A percentile compares a stretch with the other conserved stretches of the same genome.
Evolutionary conservation across 1,139 yeast species (phyloP).

Genomic region (Nakaseomyces glabratus): DNA sequence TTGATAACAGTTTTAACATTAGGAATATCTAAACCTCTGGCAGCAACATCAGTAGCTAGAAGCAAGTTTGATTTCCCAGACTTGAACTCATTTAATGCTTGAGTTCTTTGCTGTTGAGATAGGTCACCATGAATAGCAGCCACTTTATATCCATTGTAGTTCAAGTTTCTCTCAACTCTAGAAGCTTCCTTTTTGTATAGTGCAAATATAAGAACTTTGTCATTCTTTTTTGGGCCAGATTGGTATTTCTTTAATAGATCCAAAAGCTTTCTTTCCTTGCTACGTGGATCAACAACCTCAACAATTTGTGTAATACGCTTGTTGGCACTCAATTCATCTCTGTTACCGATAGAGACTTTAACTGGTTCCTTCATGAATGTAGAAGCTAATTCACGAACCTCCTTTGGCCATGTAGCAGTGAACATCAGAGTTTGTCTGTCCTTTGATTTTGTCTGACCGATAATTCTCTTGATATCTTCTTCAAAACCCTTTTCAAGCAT

Average conservation of each 20-base stretch:
- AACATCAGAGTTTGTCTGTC: constrained; percentile 95
- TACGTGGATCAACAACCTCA: constrained; percentile 79
- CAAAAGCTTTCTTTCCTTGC: constrained; percentile 69
- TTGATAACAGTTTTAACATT: constrained; percentile 94
- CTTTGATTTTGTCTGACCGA: constrained; percentile 78
- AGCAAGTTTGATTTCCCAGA: constrained; percentile 65
- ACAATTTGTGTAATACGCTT: constrained; percentile 88
- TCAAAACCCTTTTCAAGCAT: constrained; percentile 97
- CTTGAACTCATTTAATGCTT: constrained; percentile 79
- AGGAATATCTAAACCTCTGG: constrained; percentile 96
- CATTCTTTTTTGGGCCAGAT: constrained; percentile 52
- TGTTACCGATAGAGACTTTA: constrained; percentile 85
- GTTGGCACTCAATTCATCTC: constrained; percentile 90
- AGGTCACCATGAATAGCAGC: constrained; percentile 96
- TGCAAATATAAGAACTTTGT: constrained; percentile 85
- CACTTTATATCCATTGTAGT: constrained; percentile 65
- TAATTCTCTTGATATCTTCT: constrained; percentile 82
- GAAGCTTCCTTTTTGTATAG: constrained; percentile 94
- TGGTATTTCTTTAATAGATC: constrained; percentile 69
- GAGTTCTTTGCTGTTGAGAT: constrained; percentile 85
- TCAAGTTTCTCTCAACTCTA: constrained; percentile 70
- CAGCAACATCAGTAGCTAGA: constrained; percentile 98
- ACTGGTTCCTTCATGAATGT: constrained; percentile 81
- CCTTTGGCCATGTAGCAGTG: constrained; percentile 98
- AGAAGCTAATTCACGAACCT: constrained; percentile 84